Evolutionary conservation across 495 filamentous ascomycete genomes (phyloP).

Genomic region (Sphaerosporella brunnea): DNA sequence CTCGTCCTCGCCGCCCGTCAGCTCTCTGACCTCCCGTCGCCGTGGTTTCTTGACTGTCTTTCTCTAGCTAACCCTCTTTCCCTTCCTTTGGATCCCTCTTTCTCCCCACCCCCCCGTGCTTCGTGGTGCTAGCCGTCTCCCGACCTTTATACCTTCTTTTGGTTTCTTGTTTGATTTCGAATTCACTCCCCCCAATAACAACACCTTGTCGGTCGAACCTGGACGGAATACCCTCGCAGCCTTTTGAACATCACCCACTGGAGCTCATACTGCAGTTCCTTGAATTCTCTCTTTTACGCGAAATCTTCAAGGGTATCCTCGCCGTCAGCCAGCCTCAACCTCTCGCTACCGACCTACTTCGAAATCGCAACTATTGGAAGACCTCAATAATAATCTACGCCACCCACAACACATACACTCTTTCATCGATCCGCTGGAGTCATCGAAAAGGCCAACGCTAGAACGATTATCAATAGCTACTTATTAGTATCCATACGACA

Average conservation of each 20-base stretch:
- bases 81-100: conserved; percentile 26
- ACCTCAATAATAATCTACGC: background rate
- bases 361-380: conserved; percentile 1
- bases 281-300: conserved; percentile 27
- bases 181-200: background rate
- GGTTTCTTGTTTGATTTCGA: conserved; percentile 25
- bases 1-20: conserved; percentile 21
- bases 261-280: conserved; percentile 23
- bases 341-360: background rate
- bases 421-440: conserved; percentile 19
- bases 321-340: background rate
- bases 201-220: conserved; percentile 2
- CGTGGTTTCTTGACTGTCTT: conserved; percentile 21
- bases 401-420: conserved; percentile 11
- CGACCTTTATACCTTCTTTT: conserved; percentile 19
- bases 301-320: conserved; percentile 1
- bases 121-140: conserved; percentile 22
- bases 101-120: no score
- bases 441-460: conserved; percentile 4
- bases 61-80: conserved; percentile 26
- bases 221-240: background rate
- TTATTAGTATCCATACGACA: conserved; percentile 5
- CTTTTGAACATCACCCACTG: conserved; percentile 21
- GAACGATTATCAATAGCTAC: conserved; percentile 9
- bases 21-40: conserved; percentile 6